These are phyloP conservation scores for Laburnicola sp. DNA, from an alignment of 2,329 filamentous ascomycete species.

Conservation along the genomic window DNA sequence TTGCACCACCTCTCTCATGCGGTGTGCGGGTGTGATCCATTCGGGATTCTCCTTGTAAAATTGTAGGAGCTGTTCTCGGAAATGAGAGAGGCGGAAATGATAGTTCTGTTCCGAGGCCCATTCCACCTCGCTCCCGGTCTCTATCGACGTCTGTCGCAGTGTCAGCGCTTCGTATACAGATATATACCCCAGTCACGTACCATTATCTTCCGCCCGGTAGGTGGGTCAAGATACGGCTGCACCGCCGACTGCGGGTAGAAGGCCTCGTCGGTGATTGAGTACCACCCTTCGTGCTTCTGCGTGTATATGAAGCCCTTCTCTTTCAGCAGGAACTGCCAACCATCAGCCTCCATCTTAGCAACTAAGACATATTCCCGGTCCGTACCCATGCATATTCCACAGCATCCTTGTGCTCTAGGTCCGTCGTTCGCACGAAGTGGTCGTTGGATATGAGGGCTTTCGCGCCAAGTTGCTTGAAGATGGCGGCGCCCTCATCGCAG, in stretches of 20 bases:
- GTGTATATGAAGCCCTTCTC: conserved; percentile 80
- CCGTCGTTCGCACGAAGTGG: conserved; percentile 91
- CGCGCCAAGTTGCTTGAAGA: conserved; percentile 74
- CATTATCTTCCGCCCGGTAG: conserved; percentile 81
- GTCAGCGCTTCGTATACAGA: conserved; percentile 15
- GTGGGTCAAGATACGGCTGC: conserved; percentile 72
- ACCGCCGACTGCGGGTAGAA: conserved; percentile 84
- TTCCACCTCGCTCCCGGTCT: conserved; percentile 91
- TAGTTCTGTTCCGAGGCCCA: conserved; percentile 94
- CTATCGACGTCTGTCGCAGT: conserved; percentile 62
- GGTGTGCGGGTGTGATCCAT: conserved; percentile 72
- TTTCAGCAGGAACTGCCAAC: conserved; percentile 63
- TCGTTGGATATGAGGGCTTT: conserved; percentile 74
- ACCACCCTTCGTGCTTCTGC: conserved; percentile 90
- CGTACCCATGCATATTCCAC: conserved; percentile 85
- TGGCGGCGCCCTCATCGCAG: conserved; percentile 80
- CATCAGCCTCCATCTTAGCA: conserved; percentile 24
- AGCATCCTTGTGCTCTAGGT: conserved; percentile 70
- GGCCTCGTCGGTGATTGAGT: conserved; percentile 93
- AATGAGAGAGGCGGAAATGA: conserved; percentile 86
- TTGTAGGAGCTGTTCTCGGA: conserved; percentile 74
- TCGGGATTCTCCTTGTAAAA: conserved; percentile 78
- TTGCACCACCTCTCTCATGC: conserved; percentile 77
- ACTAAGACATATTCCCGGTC: neutral
- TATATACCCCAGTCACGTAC: conserved; percentile 39